Evolutionary conservation across 1,139 yeast genomes (phyloP).

Genomic region (Hanseniaspora uvarum): DNA sequence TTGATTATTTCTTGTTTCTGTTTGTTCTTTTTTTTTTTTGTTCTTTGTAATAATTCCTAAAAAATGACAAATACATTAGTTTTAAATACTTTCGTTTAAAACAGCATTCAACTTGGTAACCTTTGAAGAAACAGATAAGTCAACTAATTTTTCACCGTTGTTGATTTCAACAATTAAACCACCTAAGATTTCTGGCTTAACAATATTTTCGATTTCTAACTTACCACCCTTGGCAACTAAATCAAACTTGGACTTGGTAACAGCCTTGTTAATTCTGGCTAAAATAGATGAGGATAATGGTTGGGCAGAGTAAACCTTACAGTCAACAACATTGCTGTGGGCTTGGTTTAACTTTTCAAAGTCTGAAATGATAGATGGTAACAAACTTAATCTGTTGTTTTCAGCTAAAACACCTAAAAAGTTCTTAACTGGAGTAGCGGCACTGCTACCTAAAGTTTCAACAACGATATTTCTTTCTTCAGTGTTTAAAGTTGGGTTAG

Average conservation of each 20-base stretch:
- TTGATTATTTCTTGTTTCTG: neutral
- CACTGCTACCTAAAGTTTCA: conserved; percentile 39
- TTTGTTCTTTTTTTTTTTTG: neutral
- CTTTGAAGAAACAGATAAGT: conserved; percentile 76
- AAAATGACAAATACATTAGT: neutral
- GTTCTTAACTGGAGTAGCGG: conserved; percentile 52
- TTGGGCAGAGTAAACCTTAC: conserved; percentile 80
- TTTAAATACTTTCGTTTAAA: conserved; percentile 69
- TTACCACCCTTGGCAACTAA: conserved; percentile 82
- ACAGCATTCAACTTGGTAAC: conserved; percentile 82
- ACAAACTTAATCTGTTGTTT: conserved; percentile 79
- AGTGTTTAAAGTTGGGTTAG: conserved; percentile 75
- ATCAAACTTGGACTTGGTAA: conserved; percentile 50
- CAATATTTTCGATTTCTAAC: conserved; percentile 68
- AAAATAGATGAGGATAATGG: conserved; percentile 76
- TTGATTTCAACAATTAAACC: conserved; percentile 72
- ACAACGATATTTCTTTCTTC: conserved; percentile 68
- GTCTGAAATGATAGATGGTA: conserved; percentile 57
- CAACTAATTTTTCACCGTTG: conserved; percentile 95
- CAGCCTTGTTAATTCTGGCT: conserved; percentile 68
- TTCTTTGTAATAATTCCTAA: neutral
- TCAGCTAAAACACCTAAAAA: conserved; percentile 79
- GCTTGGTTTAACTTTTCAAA: conserved; percentile 77
- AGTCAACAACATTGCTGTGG: conserved; percentile 83
- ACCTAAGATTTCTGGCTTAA: conserved; percentile 86